Conservation (phyloP, 73 alveolate species). For the Effrenium voratum region DNA sequence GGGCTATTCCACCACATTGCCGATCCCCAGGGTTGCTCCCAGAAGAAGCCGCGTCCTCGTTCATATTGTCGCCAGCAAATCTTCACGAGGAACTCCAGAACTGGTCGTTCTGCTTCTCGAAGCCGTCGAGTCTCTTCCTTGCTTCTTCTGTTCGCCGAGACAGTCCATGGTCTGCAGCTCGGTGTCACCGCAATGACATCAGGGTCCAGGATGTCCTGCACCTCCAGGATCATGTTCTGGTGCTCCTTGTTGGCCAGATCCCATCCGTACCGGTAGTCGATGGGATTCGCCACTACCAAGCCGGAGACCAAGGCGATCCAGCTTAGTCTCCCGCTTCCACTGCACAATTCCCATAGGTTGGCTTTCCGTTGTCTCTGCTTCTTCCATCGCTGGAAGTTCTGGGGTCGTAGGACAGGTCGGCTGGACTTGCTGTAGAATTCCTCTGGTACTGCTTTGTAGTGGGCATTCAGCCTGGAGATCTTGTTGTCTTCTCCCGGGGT, state of each 20-base stretch:
- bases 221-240: background rate
- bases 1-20: background rate
- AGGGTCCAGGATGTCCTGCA: background rate
- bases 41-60: background rate
- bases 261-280: conserved; percentile 9
- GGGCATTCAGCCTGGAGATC: background rate
- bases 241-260: background rate
- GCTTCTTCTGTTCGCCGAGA: background rate
- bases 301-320: background rate
- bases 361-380: background rate
- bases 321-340: background rate
- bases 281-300: background rate
- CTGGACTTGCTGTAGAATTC: background rate
- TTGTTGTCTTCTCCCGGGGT: background rate
- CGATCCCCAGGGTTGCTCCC: background rate
- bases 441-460: background rate
- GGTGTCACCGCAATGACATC: background rate
- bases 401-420: background rate
- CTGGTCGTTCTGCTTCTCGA: background rate
- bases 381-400: background rate
- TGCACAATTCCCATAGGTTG: background rate
- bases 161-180: background rate
- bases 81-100: background rate
- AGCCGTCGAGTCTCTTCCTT: background rate
- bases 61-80: background rate